Evolutionary conservation across 192 early-diverging fungal genomes (phyloP).

Genomic region (Phycomyces nitens): DNA sequence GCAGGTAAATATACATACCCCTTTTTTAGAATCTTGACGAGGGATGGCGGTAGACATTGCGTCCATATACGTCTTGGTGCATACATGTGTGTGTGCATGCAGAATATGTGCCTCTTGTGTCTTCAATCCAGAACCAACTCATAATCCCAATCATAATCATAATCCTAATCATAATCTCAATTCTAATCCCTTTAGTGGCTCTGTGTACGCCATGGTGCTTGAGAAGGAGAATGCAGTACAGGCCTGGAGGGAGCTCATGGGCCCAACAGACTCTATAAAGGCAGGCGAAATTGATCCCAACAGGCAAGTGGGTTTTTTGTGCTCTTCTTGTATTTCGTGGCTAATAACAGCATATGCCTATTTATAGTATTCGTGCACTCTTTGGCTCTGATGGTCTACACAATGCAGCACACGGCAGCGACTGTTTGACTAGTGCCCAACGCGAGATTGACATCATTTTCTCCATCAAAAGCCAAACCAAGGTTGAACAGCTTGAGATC

Average conservation of each 20-base stretch:
- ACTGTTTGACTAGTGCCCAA: constrained; percentile 41
- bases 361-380: constrained; percentile 44
- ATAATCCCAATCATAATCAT: constrained; percentile 7
- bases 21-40: no score
- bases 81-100: not conserved
- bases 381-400: constrained; percentile 51
- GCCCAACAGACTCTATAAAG: constrained; percentile 41
- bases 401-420: constrained; percentile 54
- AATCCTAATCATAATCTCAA: not conserved
- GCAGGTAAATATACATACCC: constrained; percentile 27
- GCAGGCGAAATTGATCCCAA: constrained; percentile 38
- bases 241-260: constrained; percentile 51
- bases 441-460: constrained; percentile 48
- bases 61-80: not conserved
- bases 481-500: no score
- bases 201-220: constrained; percentile 52
- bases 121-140: not conserved
- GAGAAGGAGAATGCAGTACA: constrained; percentile 47
- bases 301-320: constrained; percentile 7
- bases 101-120: not conserved
- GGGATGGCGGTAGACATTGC: no score
- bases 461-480: not conserved
- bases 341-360: not conserved
- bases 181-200: constrained; percentile 15
- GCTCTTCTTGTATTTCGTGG: not conserved